A percentile compares a stretch with the other conserved stretches of the same genome.
Evolutionary conservation across 495 filamentous ascomycete genomes (phyloP).

Genomic region (Penicillium alfredii): DNA sequence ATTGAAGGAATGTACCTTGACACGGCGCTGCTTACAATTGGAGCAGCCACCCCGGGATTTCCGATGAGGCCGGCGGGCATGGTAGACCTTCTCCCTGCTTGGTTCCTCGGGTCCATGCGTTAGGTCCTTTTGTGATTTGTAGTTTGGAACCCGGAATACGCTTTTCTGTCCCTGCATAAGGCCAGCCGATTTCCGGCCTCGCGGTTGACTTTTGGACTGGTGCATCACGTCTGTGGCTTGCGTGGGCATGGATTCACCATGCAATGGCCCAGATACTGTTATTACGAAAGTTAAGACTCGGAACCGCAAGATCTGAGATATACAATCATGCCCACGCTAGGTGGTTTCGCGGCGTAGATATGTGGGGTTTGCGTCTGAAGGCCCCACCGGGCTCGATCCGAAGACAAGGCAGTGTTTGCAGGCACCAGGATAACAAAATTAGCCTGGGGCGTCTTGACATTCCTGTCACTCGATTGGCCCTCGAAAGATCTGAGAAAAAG

Average conservation of each 20-base stretch:
- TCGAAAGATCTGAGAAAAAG: too few relatives aligned
- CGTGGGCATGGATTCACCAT: neutral
- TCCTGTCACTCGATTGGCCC: too few relatives aligned
- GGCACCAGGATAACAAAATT: too few relatives aligned
- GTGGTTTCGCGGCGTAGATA: too few relatives aligned
- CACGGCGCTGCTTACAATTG: conserved; percentile 43
- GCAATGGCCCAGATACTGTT: too few relatives aligned
- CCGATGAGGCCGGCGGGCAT: conserved; percentile 33
- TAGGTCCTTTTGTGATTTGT: conserved; percentile 7
- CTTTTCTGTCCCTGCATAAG: conserved; percentile 24
- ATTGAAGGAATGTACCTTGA: conserved; percentile 34
- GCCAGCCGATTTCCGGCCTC: conserved; percentile 1
- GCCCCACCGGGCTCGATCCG: too few relatives aligned
- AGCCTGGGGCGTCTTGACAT: too few relatives aligned
- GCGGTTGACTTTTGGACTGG: conserved; percentile 2
- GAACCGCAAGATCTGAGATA: too few relatives aligned
- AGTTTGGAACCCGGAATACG: conserved; percentile 23
- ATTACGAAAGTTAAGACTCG: too few relatives aligned
- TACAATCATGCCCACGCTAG: too few relatives aligned
- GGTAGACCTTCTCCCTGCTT: conserved; percentile 19
- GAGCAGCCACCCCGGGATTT: conserved; percentile 43
- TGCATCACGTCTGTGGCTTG: conserved; percentile 3
- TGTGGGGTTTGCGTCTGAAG: too few relatives aligned
- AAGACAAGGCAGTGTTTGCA: too few relatives aligned
- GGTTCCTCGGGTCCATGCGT: conserved; percentile 3